Conservation (phyloP, 2,329 filamentous ascomycete species). For the Aspergillus pseudonomiae region DNA sequence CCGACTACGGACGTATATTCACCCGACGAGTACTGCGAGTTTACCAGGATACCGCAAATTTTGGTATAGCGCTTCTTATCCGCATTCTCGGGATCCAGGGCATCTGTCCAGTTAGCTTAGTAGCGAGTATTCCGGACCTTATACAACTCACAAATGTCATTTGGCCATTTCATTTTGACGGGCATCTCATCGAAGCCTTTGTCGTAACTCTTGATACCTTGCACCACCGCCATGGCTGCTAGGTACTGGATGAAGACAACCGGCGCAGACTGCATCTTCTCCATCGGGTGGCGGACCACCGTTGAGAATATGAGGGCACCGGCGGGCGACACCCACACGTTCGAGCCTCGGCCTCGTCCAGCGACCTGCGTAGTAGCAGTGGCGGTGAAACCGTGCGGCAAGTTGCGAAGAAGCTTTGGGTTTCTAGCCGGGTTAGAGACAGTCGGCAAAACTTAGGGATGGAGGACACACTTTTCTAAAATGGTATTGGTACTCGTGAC, state of each 20-base stretch:
- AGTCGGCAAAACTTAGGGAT: not conserved
- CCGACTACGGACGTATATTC: conserved; percentile 86
- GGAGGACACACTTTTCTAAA: conserved; percentile 71
- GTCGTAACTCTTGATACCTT: conserved; percentile 80
- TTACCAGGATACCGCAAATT: conserved; percentile 89
- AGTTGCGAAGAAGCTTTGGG: conserved; percentile 69
- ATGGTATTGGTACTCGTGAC: conserved; percentile 93
- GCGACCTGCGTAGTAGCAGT: conserved; percentile 87
- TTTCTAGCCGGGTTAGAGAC: conserved; percentile 59
- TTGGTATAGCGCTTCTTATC: conserved; percentile 69
- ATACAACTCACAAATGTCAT: conserved; percentile 75
- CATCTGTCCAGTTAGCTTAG: conserved; percentile 52
- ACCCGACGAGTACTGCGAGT: conserved; percentile 76
- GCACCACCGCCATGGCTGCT: conserved; percentile 81
- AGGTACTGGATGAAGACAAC: conserved; percentile 95
- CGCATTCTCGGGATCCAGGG: conserved; percentile 63
- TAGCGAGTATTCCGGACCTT: not conserved
- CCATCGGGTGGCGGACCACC: conserved; percentile 78
- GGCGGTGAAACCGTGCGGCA: conserved; percentile 85
- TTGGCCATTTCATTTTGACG: conserved; percentile 94
- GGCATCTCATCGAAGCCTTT: conserved; percentile 73
- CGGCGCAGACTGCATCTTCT: conserved; percentile 71
- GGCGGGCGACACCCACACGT: conserved; percentile 91
- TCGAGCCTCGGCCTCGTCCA: conserved; percentile 83
- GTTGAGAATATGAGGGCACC: conserved; percentile 87